Evolutionary conservation across 1,139 yeast genomes (phyloP).

Genomic region (Yamadazyma friedrichii): DNA sequence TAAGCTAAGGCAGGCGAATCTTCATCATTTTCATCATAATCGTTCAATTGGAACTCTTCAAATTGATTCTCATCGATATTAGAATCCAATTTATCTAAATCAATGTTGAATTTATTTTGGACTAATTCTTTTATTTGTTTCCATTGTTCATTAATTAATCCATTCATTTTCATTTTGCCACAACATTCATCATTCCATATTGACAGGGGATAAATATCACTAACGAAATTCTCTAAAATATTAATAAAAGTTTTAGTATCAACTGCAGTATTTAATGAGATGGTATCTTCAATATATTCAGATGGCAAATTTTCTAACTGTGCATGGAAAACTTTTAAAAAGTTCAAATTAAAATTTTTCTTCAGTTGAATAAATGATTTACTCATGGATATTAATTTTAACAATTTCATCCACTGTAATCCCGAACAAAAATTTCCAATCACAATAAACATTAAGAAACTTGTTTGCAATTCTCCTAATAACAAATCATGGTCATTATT

Average conservation of each 20-base stretch:
- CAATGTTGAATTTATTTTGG: conserved; percentile 18
- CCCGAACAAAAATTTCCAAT: conserved; percentile 31
- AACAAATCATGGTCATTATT: conserved; percentile 21
- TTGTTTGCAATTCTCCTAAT: conserved; percentile 27
- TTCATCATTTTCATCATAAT: conserved; percentile 27
- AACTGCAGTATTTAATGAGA: conserved; percentile 17
- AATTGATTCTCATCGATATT: conserved; percentile 18
- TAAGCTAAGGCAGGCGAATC: conserved; percentile 27
- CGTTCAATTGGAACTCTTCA: conserved; percentile 23
- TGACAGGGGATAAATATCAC: conserved; percentile 17
- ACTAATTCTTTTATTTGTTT: conserved; percentile 10
- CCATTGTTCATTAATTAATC: conserved; percentile 23
- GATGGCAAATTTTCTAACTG: conserved; percentile 24
- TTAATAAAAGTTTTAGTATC: conserved; percentile 17
- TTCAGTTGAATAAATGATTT: conserved; percentile 13
- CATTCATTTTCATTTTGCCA: conserved; percentile 22
- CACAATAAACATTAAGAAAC: conserved; percentile 24
- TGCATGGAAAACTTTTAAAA: conserved; percentile 15
- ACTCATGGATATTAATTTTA: conserved; percentile 25
- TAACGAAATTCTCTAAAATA: conserved; percentile 21
- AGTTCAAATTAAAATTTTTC: conserved; percentile 15
- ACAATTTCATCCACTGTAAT: conserved; percentile 28
- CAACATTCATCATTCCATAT: conserved; percentile 17
- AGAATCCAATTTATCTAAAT: conserved; percentile 11
- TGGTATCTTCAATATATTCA: conserved; percentile 23